Evolutionary conservation across 345 rosid genomes (phyloP), one percentile per base, ranked within the genome.

Genomic region (Hypericum androsaemum): DNA sequence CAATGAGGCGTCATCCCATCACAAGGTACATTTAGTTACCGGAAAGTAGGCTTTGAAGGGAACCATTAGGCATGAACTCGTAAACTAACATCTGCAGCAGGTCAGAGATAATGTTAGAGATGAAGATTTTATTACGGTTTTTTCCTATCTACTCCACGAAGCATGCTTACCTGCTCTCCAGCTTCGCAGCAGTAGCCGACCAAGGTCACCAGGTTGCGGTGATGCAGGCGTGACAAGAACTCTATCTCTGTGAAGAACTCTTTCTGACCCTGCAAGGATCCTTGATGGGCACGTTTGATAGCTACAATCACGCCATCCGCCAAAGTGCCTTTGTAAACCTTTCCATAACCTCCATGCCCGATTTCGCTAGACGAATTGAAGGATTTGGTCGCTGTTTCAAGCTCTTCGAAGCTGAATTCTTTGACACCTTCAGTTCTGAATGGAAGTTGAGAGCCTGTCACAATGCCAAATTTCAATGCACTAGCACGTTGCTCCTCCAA

Each of bases 231-330:
- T 2, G 74, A 74, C 58, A 79, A 50, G 37, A 76, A 22, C 54
- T 74, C 73, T 43, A 76, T 79, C 64, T 79, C 85, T 0, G 80
- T 76, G 53, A 68, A 66, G 67, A 79, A 79, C 69, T 79, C 82
- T 38, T 42, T 54, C 35, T 71, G 68, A 13, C 81, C 75, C 47
- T 74, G 75, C 55, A 79, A 55, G 40, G 81, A 73, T 10, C 75
- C 74, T 59, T 59, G 50, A 40, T 49, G 51, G 32, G 79, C 81
- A 39, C 80, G 81, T 59, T 76, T 76, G 22, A 76, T 73, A 8
- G 85, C 85, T 28, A 79, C 85, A 9, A 71, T 51, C 11, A 65
- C 47, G 39, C 71, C 77, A 57, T 73, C 57, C 52, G 64, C 64
- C 59, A 79, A 69, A 66, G 64, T 58, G 10, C 81, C 79, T 74